Evolutionary conservation across 140 eudicot species (phyloP), one percentile per base, ranked within the genome.

Genomic region (Erigeron philadelphicus): DNA sequence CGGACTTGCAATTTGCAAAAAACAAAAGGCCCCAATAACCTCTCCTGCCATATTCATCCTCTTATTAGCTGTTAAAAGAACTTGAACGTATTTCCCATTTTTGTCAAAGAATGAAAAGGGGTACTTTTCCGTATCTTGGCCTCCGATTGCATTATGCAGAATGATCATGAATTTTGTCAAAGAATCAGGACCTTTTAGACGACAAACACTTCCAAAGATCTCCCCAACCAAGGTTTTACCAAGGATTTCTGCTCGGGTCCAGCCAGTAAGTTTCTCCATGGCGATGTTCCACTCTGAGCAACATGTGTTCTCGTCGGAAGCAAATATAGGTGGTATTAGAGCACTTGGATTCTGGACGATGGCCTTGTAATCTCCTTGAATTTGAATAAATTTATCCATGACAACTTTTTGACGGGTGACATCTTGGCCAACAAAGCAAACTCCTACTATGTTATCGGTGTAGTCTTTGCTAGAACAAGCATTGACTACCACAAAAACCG

Each of bases 221-320:
- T 92, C 98, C 1, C 98, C 96, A 11, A 88, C 90, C 61, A 92
- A 71, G 82, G 84, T 73, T 70, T 83, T 84, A 18, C 98, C 98
- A 3, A 88, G 61, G 64, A 84, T 66, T 2, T 86, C 95, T 9
- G 49, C 81, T 75, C 76, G 79, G 68, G 60, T 71, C 96, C 96
- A 92, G 3, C 98, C 98, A 5, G 95, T 88, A 68, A 88, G 92
- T 46, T 87, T 81, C 42, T 88, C 95, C 96, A 92, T 84, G 43
- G 95, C 98, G 1, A 76, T 70, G 61, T 92, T 92, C 98, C 98
- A 92, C 57, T 92, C 98, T 47, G 85, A 84, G 81, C 98, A 92
- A 66, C 86, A 79, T 0, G 93, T 86, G 81, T 86, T 86, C 64
- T 88, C 93, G 64, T 89, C 96, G 31, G 92, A 89, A 46, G 87